Base-by-base conservation (phyloP, 78 protist genomes). In the Monosiga brevicollis region DNA sequence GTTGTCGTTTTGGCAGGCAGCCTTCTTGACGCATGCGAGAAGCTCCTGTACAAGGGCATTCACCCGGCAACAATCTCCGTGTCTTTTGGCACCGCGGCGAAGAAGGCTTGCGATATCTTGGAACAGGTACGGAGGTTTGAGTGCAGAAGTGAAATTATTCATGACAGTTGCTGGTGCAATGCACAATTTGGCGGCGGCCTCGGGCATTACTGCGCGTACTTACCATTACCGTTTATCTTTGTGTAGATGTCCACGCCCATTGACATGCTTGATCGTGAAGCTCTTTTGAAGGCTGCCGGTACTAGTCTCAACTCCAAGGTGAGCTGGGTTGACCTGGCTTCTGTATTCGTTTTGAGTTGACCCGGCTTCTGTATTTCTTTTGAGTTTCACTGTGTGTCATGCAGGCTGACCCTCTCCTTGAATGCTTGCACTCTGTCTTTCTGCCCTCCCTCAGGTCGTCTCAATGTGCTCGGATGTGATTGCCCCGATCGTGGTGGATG, bases 401-500 rank as follows among this genome's bases (percentile, higher is more conserved):
- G n/a, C 43, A n/a, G n/a, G 29, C 72, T 83, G 78, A 83, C 26
- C 29, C 26, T 41, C 29, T 83, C 32, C 24, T n/a, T 83, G 34
- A 83, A 26, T 79, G 26, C 29, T 54, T 83, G n/a, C 26, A 26
- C 26, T 29, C 54, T 34, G 9, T 43, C n/a, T n/a, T n/a, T n/a
- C n/a, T n/a, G n/a, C n/a, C n/a, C n/a, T n/a, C 35, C 40, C 38
- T 9, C 75, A 94, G 91, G 96, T 98, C 35, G 98, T 98, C 38
- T 94, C 98, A 32, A 95, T 93, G 84, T 89, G 96, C 86, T 74
- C 97, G 22, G 39, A 42, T 36, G 40, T 84, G 40, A 93, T 99
- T 29, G 99, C 99, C 0, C 98, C 99, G 2, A 86, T 99, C 70
- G 97, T 99, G 32, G 99, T 99, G 43, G 99, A 98, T 79, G 98